Base-by-base conservation (phyloP, 1,284 basidiomycete species). In the Rhodotorula mucilaginosa region DNA sequence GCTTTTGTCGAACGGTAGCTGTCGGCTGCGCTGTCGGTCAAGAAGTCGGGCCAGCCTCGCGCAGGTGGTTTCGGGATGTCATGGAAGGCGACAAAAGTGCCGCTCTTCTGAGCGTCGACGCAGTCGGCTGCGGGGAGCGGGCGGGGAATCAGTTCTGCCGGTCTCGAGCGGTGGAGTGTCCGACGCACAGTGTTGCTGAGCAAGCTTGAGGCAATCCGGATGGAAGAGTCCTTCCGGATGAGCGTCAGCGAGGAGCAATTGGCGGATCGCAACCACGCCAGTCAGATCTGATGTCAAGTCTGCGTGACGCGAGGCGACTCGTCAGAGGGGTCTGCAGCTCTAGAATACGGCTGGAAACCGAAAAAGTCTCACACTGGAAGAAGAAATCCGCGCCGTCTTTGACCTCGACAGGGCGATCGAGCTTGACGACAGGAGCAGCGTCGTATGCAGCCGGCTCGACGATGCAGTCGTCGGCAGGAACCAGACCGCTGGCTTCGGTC, bases 61-160 rank as follows among this genome's bases (percentile, higher is more conserved):
- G 19, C 5, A 2, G 71, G 65, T 0, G 56, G 31, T 6, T 44
- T 44, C 13, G 69, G 72, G 5, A 74, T 23, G 1, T 57, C 61
- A 29, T 62, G 23, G 34, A 7, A 0, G 0, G 10, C 5, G 19
- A 74, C 67, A 21, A 65, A 61, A 2, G 46, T 46, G 3, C 72
- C 72, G 26, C 34, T 44, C 51, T 74, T 74, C 29, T 62, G 67
- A 18, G 59, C 64, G 46, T 74, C 72, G 34, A 74, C 67, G 49
- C 64, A 66, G 46, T 70, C 68, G 6, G 69, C 68, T 69, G 59
- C 19, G 13, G 4, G 13, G 1, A 0, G 44, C 4, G 23, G 15
- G 26, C 7, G 15, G 34, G 19, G 15, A 49, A 12, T 54, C 18
- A 64, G 58, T 10, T 13, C 10, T 26, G 21, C 10, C n/a, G n/a